These are phyloP conservation scores for Vigna hirtella DNA, from an alignment of 306 rosid species.

Conservation along the genomic window DNA sequence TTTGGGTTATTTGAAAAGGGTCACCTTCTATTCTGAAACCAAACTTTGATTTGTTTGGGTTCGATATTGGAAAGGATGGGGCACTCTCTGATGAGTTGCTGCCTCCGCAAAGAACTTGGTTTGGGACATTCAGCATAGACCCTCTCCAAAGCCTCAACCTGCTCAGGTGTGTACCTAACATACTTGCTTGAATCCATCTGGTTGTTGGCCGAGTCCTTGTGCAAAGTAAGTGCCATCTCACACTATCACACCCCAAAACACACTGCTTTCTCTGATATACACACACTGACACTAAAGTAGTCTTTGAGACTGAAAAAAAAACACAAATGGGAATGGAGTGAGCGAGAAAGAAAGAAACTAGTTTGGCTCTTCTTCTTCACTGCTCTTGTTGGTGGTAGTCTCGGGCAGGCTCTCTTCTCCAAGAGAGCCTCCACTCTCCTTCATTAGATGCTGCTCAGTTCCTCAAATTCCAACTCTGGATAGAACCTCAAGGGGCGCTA, in stretches of 20 bases:
- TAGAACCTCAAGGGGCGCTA: conserved; percentile 22
- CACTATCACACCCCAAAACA: not conserved
- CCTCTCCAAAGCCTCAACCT: conserved; percentile 95
- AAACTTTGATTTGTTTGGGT: conserved; percentile 97
- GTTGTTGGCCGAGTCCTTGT: conserved; percentile 63
- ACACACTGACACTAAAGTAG: not conserved
- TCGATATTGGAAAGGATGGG: conserved; percentile 92
- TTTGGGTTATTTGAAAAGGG: not conserved
- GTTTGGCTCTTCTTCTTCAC: conserved; percentile 55
- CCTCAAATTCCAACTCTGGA: conserved; percentile 6
- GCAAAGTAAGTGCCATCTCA: conserved; percentile 81
- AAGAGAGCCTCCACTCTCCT: conserved; percentile 97
- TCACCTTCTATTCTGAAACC: conserved; percentile 98
- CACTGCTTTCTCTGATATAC: not conserved
- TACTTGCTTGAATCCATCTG: conserved; percentile 92
- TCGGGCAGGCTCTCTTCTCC: conserved; percentile 88
- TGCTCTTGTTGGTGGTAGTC: conserved; percentile 42
- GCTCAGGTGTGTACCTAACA: conserved; percentile 95
- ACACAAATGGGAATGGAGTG: not conserved
- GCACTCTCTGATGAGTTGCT: conserved; percentile 93
- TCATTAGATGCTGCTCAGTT: conserved; percentile 60
- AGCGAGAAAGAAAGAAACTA: conserved; percentile 6
- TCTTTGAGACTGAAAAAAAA: not conserved
- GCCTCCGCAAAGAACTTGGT: conserved; percentile 92
- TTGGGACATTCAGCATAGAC: conserved; percentile 95